Percentiles rank a stretch among this genome's conserved stretches.
phyloP scores from a whole-genome alignment of 441 rosid species.

The Gossypium trilobum region DNA sequence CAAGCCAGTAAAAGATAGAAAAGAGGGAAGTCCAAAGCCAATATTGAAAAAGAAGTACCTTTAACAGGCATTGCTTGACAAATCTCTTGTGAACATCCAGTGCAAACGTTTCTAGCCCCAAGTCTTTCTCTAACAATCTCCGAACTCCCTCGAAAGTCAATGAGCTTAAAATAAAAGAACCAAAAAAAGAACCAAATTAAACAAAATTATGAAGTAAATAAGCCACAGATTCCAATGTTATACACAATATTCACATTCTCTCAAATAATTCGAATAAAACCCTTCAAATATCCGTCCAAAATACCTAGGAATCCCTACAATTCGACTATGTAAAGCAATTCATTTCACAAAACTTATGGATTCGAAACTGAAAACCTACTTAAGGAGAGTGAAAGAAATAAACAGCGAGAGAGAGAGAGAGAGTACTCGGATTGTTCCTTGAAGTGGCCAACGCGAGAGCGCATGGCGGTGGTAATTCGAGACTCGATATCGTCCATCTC shows the following conservation, averaged over 20 bases:
- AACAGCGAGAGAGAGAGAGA: neutral
- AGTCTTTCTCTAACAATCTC: constrained; percentile 70
- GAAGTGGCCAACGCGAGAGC: constrained; percentile 57
- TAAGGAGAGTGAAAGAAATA: neutral
- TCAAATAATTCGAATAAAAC: neutral
- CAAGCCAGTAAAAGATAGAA: neutral
- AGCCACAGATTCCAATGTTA: neutral
- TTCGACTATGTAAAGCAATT: neutral
- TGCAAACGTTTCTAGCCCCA: constrained; percentile 46
- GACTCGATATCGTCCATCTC: constrained; percentile 35
- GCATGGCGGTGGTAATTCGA: constrained; percentile 56
- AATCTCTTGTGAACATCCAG: constrained; percentile 71
- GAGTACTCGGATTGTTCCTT: constrained; percentile 52
- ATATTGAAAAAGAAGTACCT: constrained; percentile 30
- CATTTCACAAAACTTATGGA: neutral
- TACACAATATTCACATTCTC: neutral
- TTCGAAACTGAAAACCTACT: neutral
- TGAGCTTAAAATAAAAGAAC: constrained; percentile 26
- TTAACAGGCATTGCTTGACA: constrained; percentile 48
- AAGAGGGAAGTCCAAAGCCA: neutral
- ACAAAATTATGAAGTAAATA: neutral
- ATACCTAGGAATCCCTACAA: neutral
- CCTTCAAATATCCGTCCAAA: neutral
- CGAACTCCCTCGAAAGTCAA: constrained; percentile 77
- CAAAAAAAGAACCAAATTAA: neutral